Evolutionary conservation across 1,284 basidiomycete genomes (phyloP), one percentile per base, ranked within the genome.

Genomic region (Phlebopus sp.): DNA sequence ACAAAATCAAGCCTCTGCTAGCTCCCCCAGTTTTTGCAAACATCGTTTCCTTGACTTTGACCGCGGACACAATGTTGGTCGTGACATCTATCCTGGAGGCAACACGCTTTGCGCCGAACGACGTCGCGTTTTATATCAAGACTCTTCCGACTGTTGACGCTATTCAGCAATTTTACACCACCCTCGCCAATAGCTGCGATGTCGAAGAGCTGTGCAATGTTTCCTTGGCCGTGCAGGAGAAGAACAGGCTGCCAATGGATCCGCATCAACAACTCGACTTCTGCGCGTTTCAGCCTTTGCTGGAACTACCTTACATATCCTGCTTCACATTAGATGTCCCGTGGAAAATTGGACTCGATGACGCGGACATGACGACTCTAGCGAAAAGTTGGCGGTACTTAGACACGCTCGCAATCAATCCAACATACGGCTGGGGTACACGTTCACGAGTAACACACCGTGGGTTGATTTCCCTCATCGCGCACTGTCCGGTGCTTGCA

Each of bases 61-160:
- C 40, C 17, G 45, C 46, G 10, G 37, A 3, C 13, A 1, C 37
- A 11, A 56, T 61, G 6, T 50, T 47, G 1, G 48, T 34, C 4
- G 10, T 65, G 56, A 62, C 59, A 11, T 48, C 55, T 1, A 44
- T 64, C 21, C 30, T 60, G 5, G 53, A 60, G 42, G 14, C 25
- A 5, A 52, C 64, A 50, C 45, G 14, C 8, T 44, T 61, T 45
- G 42, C 42, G 8, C 60, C 59, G 13, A 29, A 4, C 3, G 19
- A 5, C 11, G 42, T 61, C 36, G 44, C 50, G 17, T 65, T 63
- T 18, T 40, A 47, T 34, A 50, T 61, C 37, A 27, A 18, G 18
- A 37, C 1, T 0, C 30, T 25, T 1, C 59, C 62, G 1, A 48
- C 50, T 21, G 11, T 50, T 10, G 56, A 64, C 15, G 51, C 45